Evolutionary conservation across 2,329 filamentous ascomycete genomes (phyloP).

Genomic region (Fusarium nisikadoi): DNA sequence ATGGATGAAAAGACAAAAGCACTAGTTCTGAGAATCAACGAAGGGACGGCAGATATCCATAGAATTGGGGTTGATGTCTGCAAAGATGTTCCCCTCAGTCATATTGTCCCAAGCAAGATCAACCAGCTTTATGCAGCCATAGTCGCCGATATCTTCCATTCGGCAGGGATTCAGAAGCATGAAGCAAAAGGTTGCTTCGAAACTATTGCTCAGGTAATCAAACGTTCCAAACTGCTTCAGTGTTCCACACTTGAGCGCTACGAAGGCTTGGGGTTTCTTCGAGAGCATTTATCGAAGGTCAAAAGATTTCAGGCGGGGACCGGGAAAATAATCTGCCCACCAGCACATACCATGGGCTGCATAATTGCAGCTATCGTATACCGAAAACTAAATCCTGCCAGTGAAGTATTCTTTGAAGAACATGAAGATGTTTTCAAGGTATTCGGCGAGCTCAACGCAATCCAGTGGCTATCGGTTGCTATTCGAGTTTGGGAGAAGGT

Average conservation of each 20-base stretch:
- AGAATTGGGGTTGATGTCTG: background rate
- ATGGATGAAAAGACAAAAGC: background rate
- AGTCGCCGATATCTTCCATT: background rate
- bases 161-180: rapidly evolving
- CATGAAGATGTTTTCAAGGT: rapidly evolving
- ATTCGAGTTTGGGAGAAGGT: rapidly evolving
- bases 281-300: rapidly evolving
- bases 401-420: rapidly evolving
- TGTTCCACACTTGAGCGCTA: background rate
- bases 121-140: no score
- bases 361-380: rapidly evolving
- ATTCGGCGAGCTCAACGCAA: rapidly evolving
- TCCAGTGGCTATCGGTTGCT: background rate
- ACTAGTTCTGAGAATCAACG: rapidly evolving
- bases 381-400: rapidly evolving
- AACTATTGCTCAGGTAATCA: rapidly evolving
- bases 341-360: rapidly evolving
- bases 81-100: background rate
- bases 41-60: rapidly evolving
- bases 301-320: rapidly evolving
- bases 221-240: rapidly evolving
- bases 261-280: rapidly evolving
- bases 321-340: rapidly evolving
- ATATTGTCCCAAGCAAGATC: no score
- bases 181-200: rapidly evolving